Percentiles rank a stretch among this genome's conserved stretches.
Conservation (phyloP, 2,329 filamentous ascomycete species). For the Tympanopsis confertula region DNA sequence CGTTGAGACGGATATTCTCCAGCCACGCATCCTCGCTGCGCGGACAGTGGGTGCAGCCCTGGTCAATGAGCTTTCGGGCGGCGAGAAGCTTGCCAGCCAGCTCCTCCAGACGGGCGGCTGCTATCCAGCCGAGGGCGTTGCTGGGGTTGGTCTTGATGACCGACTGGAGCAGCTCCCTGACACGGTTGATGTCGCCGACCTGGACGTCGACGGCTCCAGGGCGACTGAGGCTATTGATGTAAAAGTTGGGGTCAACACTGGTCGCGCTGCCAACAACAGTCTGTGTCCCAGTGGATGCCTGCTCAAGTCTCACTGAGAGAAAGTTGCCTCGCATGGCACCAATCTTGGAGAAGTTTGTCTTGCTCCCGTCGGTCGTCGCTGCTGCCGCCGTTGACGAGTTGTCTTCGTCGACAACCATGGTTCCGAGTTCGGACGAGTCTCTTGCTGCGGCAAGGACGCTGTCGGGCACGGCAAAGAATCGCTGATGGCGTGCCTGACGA, state of each 20-base stretch:
- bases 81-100: slow-evolving; percentile 83
- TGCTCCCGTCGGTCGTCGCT: slow-evolving; percentile 64
- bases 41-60: slow-evolving; percentile 81
- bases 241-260: slow-evolving; percentile 88
- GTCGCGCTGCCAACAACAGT: slow-evolving; percentile 69
- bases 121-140: slow-evolving; percentile 92
- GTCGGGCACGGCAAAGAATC: slow-evolving; percentile 94
- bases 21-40: slow-evolving; percentile 94
- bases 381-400: slow-evolving; percentile 31
- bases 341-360: slow-evolving; percentile 97
- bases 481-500: slow-evolving; percentile 69
- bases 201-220: slow-evolving; percentile 35
- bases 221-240: slow-evolving; percentile 66
- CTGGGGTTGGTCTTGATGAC: slow-evolving; percentile 95
- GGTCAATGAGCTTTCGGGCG: slow-evolving; percentile 75
- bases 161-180: slow-evolving; percentile 81
- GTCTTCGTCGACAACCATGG: slow-evolving; percentile 76
- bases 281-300: slow-evolving; percentile 63
- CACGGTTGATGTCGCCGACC: slow-evolving; percentile 90
- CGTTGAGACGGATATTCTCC: slow-evolving; percentile 87
- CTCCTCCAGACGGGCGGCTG: slow-evolving; percentile 83
- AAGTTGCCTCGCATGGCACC: slow-evolving; percentile 94
- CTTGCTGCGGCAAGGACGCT: slow-evolving; percentile 82
- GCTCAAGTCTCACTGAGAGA: slow-evolving; percentile 79
- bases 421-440: slow-evolving; percentile 70